Base-by-base conservation (phyloP, 176 grass and related monocot species). In the Oryza meyeriana region DNA sequence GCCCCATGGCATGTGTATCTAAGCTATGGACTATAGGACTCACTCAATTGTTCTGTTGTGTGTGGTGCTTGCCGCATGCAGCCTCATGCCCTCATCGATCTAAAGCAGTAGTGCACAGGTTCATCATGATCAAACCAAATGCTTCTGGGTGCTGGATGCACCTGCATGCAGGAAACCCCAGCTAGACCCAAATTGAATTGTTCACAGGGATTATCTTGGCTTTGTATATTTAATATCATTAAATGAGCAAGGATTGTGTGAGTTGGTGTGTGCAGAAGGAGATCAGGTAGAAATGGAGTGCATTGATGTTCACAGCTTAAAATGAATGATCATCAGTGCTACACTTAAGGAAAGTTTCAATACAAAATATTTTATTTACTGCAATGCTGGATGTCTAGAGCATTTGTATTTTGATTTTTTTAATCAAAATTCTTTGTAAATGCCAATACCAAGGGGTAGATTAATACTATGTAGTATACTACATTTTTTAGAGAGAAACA, bases 221-320 rank as follows among this genome's bases (percentile, higher is more conserved):
- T 89, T 91, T 87, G 66, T 61, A 81, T 18, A 85, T 88, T 91
- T 38, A 96, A 84, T 84, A 83, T 50, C 63, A 89, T 72, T 90
- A 65, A 90, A 79, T 79, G 72, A 81, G 61, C 47, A 81, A 72
- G 38, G 55, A 59, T 40, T 35, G 16, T 33, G 52, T 26, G 34
- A 24, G 34, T 63, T 48, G 38, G 65, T 62, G 22, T 18, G 26
- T 20, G 34, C 27, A 24, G 39, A 22, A 0, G 48, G 48, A 18
- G 6, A 18, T 17, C 3, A 42, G 40, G 10, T 25, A 25, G 12
- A 35, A 5, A 38, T 6, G 0, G 5, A 44, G n/a, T 64, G 17
- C 31, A 73, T 65, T 41, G 8, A 58, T 52, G 22, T 55, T 66
- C 24, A 12, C 30, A 50, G 12, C 35, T 36, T 55, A 57, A 9